Percentiles rank a stretch among this genome's conserved stretches.
phyloP scores from a whole-genome alignment of 2,329 filamentous ascomycete genomes.

The Talaromyces atroroseus region DNA sequence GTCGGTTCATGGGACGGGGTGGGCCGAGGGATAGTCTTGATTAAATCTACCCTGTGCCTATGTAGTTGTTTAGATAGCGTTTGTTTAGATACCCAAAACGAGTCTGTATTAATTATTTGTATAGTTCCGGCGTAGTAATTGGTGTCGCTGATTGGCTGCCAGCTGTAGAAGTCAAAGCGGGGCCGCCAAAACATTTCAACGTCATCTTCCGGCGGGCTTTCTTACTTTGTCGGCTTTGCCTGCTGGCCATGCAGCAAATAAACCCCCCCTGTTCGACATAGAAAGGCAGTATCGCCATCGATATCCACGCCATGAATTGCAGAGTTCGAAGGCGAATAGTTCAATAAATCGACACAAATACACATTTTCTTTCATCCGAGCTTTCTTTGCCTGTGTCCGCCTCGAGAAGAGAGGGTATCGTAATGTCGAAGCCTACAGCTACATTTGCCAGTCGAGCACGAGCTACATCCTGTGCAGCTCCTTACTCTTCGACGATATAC shows the following conservation, averaged over 20 bases:
- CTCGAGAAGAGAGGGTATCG: not conserved
- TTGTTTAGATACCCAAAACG: slow-evolving; percentile 3
- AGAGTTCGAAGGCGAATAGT: too few species aligned
- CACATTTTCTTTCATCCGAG: not conserved
- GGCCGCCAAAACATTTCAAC: not conserved
- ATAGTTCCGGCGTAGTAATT: not conserved
- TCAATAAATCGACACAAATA: too few species aligned
- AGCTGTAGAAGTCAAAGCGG: not conserved
- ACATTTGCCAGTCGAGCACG: not conserved
- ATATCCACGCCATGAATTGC: not conserved
- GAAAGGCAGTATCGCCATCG: too few species aligned
- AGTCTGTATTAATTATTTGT: not conserved
- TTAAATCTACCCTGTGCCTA: slow-evolving; percentile 10
- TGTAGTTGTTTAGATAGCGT: not conserved
- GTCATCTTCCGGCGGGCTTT: not conserved
- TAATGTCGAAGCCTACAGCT: not conserved
- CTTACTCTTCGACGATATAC: not conserved
- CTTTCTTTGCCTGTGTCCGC: not conserved
- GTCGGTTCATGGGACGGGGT: slow-evolving; percentile 39
- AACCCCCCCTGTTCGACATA: too few species aligned
- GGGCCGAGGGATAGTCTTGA: slow-evolving; percentile 51
- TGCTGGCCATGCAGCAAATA: not conserved
- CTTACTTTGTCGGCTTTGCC: not conserved
- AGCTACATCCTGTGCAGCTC: not conserved
- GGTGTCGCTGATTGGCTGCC: not conserved